Conservation (phyloP, 257 asterid species). For the Ehretia macrophylla region DNA sequence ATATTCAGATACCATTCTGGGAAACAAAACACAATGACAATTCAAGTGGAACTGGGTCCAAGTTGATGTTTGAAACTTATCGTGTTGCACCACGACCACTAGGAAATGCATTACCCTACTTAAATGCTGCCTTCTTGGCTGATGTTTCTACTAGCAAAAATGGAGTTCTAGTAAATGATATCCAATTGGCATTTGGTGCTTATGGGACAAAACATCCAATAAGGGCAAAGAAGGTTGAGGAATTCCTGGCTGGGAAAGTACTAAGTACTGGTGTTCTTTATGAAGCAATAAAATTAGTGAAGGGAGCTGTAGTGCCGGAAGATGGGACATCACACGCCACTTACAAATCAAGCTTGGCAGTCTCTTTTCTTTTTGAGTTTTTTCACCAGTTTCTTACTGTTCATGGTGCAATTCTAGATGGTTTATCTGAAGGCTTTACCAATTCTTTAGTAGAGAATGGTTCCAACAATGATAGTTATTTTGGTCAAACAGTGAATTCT, state of each 20-base stretch:
- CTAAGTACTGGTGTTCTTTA: slow-evolving; percentile 26
- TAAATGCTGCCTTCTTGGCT: slow-evolving; percentile 61
- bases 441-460: slow-evolving; percentile 14
- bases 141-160: slow-evolving; percentile 31
- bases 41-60: slow-evolving; percentile 21
- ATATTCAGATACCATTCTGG: slow-evolving; percentile 45
- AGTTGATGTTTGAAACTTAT: slow-evolving; percentile 45
- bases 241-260: slow-evolving; percentile 35
- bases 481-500: slow-evolving; percentile 13
- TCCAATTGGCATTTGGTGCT: slow-evolving; percentile 52
- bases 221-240: slow-evolving; percentile 51
- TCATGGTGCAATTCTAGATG: slow-evolving; percentile 11
- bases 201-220: slow-evolving; percentile 46
- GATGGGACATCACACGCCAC: slow-evolving; percentile 46
- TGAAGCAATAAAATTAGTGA: slow-evolving; percentile 47
- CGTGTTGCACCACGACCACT: slow-evolving; percentile 64
- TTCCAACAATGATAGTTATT: slow-evolving; percentile 8
- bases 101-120: slow-evolving; percentile 69
- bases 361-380: slow-evolving; percentile 49
- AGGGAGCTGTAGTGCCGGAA: slow-evolving; percentile 45
- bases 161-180: slow-evolving; percentile 31
- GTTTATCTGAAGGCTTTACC: slow-evolving; percentile 16
- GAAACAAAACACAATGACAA: slow-evolving; percentile 14
- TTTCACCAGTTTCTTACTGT: slow-evolving; percentile 25
- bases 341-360: slow-evolving; percentile 57